Evolutionary conservation across 2,329 filamentous ascomycete species (phyloP), one percentile per base, ranked within the genome.

Genomic region (Huntiella moniliformis): DNA sequence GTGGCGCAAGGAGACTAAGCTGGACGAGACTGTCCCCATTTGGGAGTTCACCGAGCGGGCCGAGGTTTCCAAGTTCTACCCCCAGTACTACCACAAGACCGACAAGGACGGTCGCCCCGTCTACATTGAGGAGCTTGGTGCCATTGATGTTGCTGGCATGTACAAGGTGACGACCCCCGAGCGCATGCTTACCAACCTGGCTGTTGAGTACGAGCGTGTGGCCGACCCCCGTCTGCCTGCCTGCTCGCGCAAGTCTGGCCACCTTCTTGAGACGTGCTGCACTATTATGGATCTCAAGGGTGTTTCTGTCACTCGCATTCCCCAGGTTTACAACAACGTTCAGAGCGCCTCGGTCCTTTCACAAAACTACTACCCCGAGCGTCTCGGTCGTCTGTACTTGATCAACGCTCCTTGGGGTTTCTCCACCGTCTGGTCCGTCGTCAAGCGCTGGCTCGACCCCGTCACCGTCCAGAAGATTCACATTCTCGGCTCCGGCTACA

Each of bases 361-460:
- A 53, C 91, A 96, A 67, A 94, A 96, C 74, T 93, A 96, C 76
- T 98, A 98, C 67, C 91, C 91, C 5, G 91, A 98, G 72, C 83
- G 91, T 50, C 72, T 98, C 50, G 91, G 91, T 58, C 87, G 86
- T 65, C 73, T 98, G 60, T 98, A 94, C 72, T 68, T 98, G 56
- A 95, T 98, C 77, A 98, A 98, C 66, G 84, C 88, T 3, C 86
- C 86, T 15, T 96, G 87, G 87, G 87, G 87, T 18, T 96, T 96
- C 71, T 79, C 79, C 51, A 73, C 73, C 54, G 82, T 86, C 52
- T 98, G 91, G 73, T 71, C 67, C 59, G 72, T 92, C 48, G 74
- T 96, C 63, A 95, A 92, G 73, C 77, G 78, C 54, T 96, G 91
- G 76, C 73, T 98, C 56, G 91, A 98, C 66, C 91, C 91, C 44